Conservation (phyloP, 371 early-diverging fungal genomes). For the Nematocida displodere region DNA sequence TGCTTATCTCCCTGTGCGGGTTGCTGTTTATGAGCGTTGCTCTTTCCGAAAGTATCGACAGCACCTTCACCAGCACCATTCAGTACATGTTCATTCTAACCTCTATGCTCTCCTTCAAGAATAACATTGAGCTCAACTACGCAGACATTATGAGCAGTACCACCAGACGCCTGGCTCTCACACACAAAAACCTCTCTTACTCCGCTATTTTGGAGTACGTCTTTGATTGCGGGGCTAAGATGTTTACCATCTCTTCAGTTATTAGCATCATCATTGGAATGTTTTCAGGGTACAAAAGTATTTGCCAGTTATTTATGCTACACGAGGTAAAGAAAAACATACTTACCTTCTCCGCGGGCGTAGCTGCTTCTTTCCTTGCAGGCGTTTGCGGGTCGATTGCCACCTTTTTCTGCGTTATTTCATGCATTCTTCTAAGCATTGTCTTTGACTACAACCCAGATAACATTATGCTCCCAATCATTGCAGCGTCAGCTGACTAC, state of each 20-base stretch:
- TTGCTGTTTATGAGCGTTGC: slow-evolving; percentile 55
- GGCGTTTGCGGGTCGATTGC: slow-evolving; percentile 56
- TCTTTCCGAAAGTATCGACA: slow-evolving; percentile 35
- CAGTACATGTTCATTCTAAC: slow-evolving; percentile 62
- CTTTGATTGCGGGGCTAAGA: slow-evolving; percentile 59
- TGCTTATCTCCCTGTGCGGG: slow-evolving; percentile 61
- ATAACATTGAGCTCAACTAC: slow-evolving; percentile 64
- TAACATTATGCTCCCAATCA: slow-evolving; percentile 62
- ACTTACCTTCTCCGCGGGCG: not conserved
- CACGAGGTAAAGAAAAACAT: not conserved
- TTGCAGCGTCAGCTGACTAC: slow-evolving; percentile 60
- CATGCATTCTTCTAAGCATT: slow-evolving; percentile 48
- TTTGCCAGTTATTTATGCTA: slow-evolving; percentile 4
- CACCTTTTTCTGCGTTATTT: slow-evolving; percentile 55
- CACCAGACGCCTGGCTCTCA: not conserved
- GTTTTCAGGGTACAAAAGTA: slow-evolving; percentile 32
- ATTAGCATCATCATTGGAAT: slow-evolving; percentile 61
- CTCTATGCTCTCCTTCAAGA: slow-evolving; percentile 65
- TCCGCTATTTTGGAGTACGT: slow-evolving; percentile 40
- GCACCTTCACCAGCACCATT: slow-evolving; percentile 12
- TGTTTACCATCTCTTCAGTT: slow-evolving; percentile 55
- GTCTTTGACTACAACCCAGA: slow-evolving; percentile 58
- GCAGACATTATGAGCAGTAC: slow-evolving; percentile 54
- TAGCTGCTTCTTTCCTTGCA: slow-evolving; percentile 48
- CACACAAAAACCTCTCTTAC: not conserved